Conservation (phyloP, 345 rosid species). For the sweet orange (Citrus sinensis) region DVS_A1.0 CM039166.1:14291001-14291500, state of each 20-base stretch:
- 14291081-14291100: constrained; percentile 94
- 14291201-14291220: constrained; percentile 88
- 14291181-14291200: constrained; percentile 86
- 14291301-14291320: constrained; percentile 92
- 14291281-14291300: constrained; percentile 73
- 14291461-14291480: neutral
- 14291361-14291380: constrained; percentile 89
- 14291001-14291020: constrained; percentile 89
- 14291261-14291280: constrained; percentile 94
- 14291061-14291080: constrained; percentile 81
- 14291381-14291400: constrained; percentile 99
- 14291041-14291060: constrained; percentile 59
- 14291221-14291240: constrained; percentile 96
- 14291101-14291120: constrained; percentile 99
- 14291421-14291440: constrained; percentile 55
- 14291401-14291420: constrained; percentile 71
- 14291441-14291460: constrained; percentile 53
- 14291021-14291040: constrained; percentile 90
- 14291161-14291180: constrained; percentile 99
- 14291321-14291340: constrained; percentile 97
- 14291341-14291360: constrained; percentile 86
- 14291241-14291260: constrained; percentile 98
- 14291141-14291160: constrained; percentile 99
- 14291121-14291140: constrained; percentile 91
- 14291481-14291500: neutral